Evolutionary conservation across 805 yeast genomes (phyloP), one percentile per base, ranked within the genome.

Genomic region (Barnettozyma vustinii): DNA sequence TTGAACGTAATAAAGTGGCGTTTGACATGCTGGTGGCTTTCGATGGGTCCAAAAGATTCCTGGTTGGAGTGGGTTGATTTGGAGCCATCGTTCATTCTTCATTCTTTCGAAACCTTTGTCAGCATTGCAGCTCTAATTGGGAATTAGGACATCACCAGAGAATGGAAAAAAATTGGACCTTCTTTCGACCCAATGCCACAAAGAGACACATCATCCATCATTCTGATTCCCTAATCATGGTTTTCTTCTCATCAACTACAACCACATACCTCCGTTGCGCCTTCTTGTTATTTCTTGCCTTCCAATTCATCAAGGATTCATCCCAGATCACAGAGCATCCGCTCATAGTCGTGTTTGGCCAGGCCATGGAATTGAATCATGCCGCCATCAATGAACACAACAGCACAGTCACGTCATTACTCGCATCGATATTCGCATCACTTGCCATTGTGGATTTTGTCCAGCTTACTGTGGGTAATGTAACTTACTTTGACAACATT

Each of bases 391-490:
- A 54, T 35, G 45, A 51, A 10, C 19, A 33, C n/a, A 53, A 49
- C 23, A 40, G 37, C 13, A 43, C 35, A 10, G 36, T 87, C 1
- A 43, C 36, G n/a, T 48, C 49, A 12, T 18, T 49, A 18, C 25
- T 81, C 36, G 73, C 80, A 2, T 48, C 80, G 3, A 55, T 81
- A 19, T 62, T 83, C 21, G 63, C 67, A 0, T 54, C 75, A 3
- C 54, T 72, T 40, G 79, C 80, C 0, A 8, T 80, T 5, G 59
- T 70, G 23, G 94, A 85, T 63, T 56, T 84, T 41, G 68, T 82
- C 15, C 87, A 89, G n/a, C 62, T 81, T 40, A 44, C 78, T 19
- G 79, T 68, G 41, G 63, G 60, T 12, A 76, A 76, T 45, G 45
- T 48, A 10, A 51, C 54, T 23, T 82, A 77, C 62, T 84, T 84